Base-by-base conservation (phyloP, 2,329 filamentous ascomycete species). In the Colletotrichum liaoningense region DNA sequence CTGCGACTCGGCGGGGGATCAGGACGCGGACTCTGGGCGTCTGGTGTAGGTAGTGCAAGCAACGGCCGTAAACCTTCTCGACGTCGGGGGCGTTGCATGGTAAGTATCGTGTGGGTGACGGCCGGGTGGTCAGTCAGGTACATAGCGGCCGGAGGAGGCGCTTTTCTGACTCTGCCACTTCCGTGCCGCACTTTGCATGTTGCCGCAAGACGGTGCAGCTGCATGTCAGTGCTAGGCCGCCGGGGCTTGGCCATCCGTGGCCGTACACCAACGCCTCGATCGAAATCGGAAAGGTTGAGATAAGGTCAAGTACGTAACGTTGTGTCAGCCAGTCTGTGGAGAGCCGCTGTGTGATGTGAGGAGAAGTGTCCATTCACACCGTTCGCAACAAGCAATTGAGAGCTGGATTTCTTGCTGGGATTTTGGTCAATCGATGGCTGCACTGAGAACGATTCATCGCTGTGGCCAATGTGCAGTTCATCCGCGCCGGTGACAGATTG, bases 171-270 rank as follows among this genome's bases (percentile, higher is more conserved):
- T 64, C 46, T 42, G 52, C 33, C 63, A 65, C 30, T 65, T 65
- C 33, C 63, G 63, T 65, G 63, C 63, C 63, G 63, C 63, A 56
- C 63, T 30, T 54, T 65, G 63, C 63, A 65, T 56, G 19, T 22
- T 38, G 52, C 52, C 52, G 24, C 33, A 49, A 56, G 52, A 65
- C 49, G 63, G 49, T 65, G 30, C 24, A 55, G 56, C 26, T 35
- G 60, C 42, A 63, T 63, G 60, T 49, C 30, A 35, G 60, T 63
- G 46, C 46, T 54, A 63, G 26, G 59, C 19, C 42, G 28, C 30
- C 60, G 28, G 60, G 28, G 30, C 62, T 64, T 64, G 62, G 62
- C 62, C 42, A n/a, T 5, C 60, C 16, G 30, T 55, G 30, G 49
- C 22, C 8, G 30, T 12, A n/a, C 16, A 30, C 52, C 22, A 65